A percentile compares a stretch with the other conserved stretches of the same genome.
Conservation (phyloP, 164 flowering plant species). For the Chimonanthus praecox region DNA sequence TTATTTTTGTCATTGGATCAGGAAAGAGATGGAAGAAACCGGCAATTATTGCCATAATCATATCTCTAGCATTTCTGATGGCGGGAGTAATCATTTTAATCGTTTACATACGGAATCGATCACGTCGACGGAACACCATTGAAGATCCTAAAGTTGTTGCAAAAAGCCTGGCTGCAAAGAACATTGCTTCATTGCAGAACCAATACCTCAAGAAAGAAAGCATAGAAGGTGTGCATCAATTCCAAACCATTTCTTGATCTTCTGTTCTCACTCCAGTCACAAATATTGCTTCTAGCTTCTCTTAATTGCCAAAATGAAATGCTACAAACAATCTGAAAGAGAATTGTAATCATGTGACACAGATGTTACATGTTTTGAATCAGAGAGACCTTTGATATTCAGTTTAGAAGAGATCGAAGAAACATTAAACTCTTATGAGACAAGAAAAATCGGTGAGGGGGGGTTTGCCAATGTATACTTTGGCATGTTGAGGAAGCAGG, state of each 20-base stretch:
- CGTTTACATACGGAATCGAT: slow-evolving; percentile 23
- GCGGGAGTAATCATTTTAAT: slow-evolving; percentile 19
- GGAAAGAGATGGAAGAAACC: slow-evolving; percentile 23
- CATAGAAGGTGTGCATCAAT: slow-evolving; percentile 33
- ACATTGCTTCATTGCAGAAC: slow-evolving; percentile 24
- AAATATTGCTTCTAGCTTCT: too few species aligned
- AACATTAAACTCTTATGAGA: slow-evolving; percentile 40
- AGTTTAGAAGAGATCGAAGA: slow-evolving; percentile 44
- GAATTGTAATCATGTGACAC: slow-evolving; percentile 5
- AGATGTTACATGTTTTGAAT: slow-evolving; percentile 44
- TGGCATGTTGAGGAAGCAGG: slow-evolving; percentile 46
- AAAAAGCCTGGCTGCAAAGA: slow-evolving; percentile 24
- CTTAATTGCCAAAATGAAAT: too few species aligned
- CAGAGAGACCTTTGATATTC: slow-evolving; percentile 48
- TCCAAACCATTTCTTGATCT: neutral
- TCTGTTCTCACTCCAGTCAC: too few species aligned
- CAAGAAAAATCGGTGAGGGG: slow-evolving; percentile 52
- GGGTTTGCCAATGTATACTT: slow-evolving; percentile 61
- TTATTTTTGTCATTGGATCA: slow-evolving; percentile 8
- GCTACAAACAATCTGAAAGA: neutral
- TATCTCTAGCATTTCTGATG: slow-evolving; percentile 28
- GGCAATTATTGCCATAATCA: slow-evolving; percentile 26
- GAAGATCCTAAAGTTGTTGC: slow-evolving; percentile 31
- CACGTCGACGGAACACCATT: neutral
- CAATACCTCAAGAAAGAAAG: slow-evolving; percentile 21